Evolutionary conservation across 2,329 filamentous ascomycete species (phyloP), one percentile per base, ranked within the genome.

Genomic region (Colletotrichum siamense): DNA sequence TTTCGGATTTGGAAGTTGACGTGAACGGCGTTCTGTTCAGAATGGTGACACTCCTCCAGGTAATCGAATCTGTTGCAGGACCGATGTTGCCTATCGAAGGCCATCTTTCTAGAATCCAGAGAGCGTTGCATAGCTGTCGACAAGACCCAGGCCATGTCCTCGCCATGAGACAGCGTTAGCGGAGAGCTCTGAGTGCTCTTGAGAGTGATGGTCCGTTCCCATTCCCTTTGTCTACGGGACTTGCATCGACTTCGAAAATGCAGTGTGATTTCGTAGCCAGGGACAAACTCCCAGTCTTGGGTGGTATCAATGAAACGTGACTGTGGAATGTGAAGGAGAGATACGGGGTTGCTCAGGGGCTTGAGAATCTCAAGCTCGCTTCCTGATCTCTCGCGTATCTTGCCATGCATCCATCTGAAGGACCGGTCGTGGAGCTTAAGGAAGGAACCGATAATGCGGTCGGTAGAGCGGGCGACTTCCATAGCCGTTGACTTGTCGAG

Each of bases 381-480:
- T 8, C 81, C 81, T 24, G 83, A 80, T 28, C 84, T 79, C 59
- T 89, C 86, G 28, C 83, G 81, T n/a, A 87, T 83, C 4, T 86
- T 70, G 22, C 85, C 83, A 44, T 87, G 84, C 28, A 86, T 83
- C 89, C 88, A 90, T 57, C 82, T 82, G 78, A 90, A 91, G 24
- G 82, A 83, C n/a, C 85, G 81, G 80, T 91, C 89, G 76, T 91
- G 88, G 49, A 84, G 85, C 62, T 86, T 84, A 16, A 91, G 80
- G 77, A 90, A 91, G 10, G 89, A 82, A 16, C 87, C 89, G 75
- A 91, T 79, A 79, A 89, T 89, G 70, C 86, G 84, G 79, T 91
- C 88, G 13, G 85, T 87, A n/a, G 87, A 86, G 30, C 88, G 81
- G 62, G 89, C 84, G 62, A 91, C 81, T 52, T 90, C 87, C 74